Evolutionary conservation across 306 rosid species (phyloP).

Genomic region (Rosa multiflora): DNA sequence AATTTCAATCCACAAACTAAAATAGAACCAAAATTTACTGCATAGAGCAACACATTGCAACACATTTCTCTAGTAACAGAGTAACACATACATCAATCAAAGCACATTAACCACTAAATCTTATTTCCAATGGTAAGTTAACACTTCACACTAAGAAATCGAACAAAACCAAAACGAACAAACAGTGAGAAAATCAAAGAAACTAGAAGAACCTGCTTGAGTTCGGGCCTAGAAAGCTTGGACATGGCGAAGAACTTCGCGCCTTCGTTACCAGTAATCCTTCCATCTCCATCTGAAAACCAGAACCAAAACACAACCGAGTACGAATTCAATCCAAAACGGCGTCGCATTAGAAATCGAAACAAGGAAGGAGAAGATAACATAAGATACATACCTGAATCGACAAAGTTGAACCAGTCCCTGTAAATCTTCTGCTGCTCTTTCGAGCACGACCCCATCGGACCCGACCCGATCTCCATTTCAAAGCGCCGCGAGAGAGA

Average conservation of each 20-base stretch:
- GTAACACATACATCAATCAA: background rate
- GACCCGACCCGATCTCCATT: conserved; percentile 56
- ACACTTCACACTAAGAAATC: background rate
- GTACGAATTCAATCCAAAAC: background rate
- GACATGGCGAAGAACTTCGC: conserved; percentile 80
- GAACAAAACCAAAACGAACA: background rate
- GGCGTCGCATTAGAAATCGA: background rate
- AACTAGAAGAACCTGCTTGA: conserved; percentile 56
- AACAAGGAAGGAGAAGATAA: background rate
- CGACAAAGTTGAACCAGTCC: conserved; percentile 80
- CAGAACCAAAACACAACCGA: background rate
- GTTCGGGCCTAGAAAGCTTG: conserved; percentile 73
- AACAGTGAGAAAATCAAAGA: background rate
- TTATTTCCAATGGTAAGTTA: background rate
- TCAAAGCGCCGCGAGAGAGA: background rate
- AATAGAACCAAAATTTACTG: no score
- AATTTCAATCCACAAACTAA: no score
- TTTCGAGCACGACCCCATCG: conserved; percentile 42
- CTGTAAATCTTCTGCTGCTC: conserved; percentile 62
- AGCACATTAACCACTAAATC: background rate
- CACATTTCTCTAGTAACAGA: background rate
- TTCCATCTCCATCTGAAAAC: conserved; percentile 73
- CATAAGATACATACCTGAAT: conserved; percentile 56
- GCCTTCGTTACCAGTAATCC: conserved; percentile 73
- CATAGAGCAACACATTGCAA: no score